Base-by-base conservation (phyloP, 257 asterid genomes). In the Lavandula angustifolia region DNA sequence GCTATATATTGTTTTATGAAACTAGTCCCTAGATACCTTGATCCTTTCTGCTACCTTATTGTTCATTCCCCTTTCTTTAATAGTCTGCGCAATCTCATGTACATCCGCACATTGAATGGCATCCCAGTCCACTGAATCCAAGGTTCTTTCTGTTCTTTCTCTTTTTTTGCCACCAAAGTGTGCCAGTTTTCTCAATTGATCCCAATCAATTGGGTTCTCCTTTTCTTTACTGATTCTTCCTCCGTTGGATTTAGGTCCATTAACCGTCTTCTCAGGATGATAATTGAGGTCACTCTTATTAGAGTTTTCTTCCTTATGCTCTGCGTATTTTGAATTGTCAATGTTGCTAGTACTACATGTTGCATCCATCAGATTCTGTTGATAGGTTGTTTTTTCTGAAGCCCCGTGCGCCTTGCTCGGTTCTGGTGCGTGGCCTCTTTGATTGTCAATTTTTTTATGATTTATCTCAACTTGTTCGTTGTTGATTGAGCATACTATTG, bases 61-160 rank as follows among this genome's bases (percentile, higher is more conserved):
- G 80, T 90, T 94, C 99, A 94, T 94, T 68, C 99, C 99, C 81
- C 99, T 82, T 61, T 86, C 97, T 79, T 74, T 90, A 71, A 94
- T 88, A 42, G 95, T 81, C 10, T 85, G 68, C 22, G 99, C 99
- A 72, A 94, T 74, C 71, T 87, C 97, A 22, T 75, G 55, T 59
- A 89, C 95, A 68, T 87, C 86, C 16, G 99, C 92, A 64, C 84
- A 72, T 69, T 96, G 81, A 40, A 94, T 82, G 59, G 96, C 86
- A 64, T 87, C 99, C 96, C 96, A 94, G 77, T 94, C 96, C 77
- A 87, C 84, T n/a, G 99, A 85, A 63, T 94, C 97, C 86, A 77
- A 76, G 47, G 87, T 79, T 73, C 79, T 77, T 40, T 17, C 65
- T 58, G 95, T 75, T 73, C 67, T 80, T 59, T 75, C 90, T 68